Percentiles rank a stretch among this genome's conserved stretches.
phyloP scores from a whole-genome alignment of 2,329 filamentous ascomycete genomes.

The Colletotrichum cordylinicola region DNA sequence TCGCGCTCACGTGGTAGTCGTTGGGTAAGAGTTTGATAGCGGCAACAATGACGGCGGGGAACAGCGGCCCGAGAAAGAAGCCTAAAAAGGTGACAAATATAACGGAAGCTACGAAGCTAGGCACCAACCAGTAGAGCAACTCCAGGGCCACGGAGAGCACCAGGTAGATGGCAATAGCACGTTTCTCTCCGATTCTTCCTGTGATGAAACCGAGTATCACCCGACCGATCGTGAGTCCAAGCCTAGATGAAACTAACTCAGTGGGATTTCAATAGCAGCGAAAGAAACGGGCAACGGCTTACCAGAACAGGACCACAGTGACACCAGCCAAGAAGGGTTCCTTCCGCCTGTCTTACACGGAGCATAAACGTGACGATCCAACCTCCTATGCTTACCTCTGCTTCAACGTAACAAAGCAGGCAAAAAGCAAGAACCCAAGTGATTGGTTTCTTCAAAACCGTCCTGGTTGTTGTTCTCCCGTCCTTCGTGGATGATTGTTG shows the following conservation, averaged over 20 bases:
- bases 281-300: constrained; percentile 59
- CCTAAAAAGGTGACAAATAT: constrained; percentile 62
- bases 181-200: constrained; percentile 51
- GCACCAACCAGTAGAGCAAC: constrained; percentile 82
- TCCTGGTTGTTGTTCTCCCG: constrained; percentile 45
- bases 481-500: constrained; percentile 36
- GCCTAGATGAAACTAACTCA: constrained; percentile 37
- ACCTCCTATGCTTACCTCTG: constrained; percentile 75
- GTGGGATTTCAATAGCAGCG: constrained; percentile 52
- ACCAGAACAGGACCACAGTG: constrained; percentile 79
- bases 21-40: constrained; percentile 77
- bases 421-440: constrained; percentile 79
- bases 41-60: constrained; percentile 76
- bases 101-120: constrained; percentile 64
- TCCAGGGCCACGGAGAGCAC: constrained; percentile 68
- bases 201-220: constrained; percentile 79
- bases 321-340: constrained; percentile 75
- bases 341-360: constrained; percentile 67
- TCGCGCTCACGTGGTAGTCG: constrained; percentile 77
- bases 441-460: constrained; percentile 53
- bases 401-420: constrained; percentile 79
- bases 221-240: constrained; percentile 78
- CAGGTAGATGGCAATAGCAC: constrained; percentile 56
- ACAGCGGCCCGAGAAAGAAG: constrained; percentile 82
- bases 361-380: constrained; percentile 92